Evolutionary conservation across 495 filamentous ascomycete species (phyloP), one percentile per base, ranked within the genome.

Genomic region (Penicillium paradoxum): DNA sequence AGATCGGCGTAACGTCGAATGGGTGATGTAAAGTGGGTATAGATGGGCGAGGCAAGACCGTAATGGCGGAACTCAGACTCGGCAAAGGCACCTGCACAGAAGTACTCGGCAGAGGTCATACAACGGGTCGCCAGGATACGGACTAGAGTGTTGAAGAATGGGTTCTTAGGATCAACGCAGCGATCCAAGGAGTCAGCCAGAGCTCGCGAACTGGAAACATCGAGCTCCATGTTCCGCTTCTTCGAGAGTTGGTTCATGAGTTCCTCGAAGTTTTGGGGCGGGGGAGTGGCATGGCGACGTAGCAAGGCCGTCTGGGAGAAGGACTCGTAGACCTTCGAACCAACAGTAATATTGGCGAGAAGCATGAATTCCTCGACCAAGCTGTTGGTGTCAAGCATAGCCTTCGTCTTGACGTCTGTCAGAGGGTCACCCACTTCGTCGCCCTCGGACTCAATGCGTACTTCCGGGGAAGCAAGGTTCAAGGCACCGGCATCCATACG

Each of bases 51-150:
- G 0, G 93, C 93, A 2, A 98, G 79, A 52, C 93, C 95, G 70
- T 98, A 98, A 69, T 98, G 93, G 29, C 91, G 82, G 81, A 95
- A 98, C 57, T 97, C 93, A 1, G 89, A 83, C 66, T 92, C 91
- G 0, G 90, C 82, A 64, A 96, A 90, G 2, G 90, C 91, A 54
- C 93, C 93, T 0, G 90, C 83, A 72, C 88, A 91, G 73, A 97
- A 97, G 76, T 98, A 98, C 70, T 97, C 95, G 52, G 93, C 93
- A 29, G 91, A 91, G 75, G 95, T 95, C 95, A 98, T 97, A 83
- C 93, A 98, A 25, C 93, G 85, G 10, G 95, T 98, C 8, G 93
- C 93, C 71, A 98, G 83, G 73, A 98, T 96, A 57, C 93, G 90
- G 63, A 97, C 81, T 11, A 98, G 83, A 18, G 92, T 97, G 78